A percentile compares a stretch with the other conserved stretches of the same genome.
These are phyloP conservation scores for Cutaneotrichosporon daszewskae DNA, from an alignment of 1,284 basidiomycete species.

Conservation along the genomic window DNA sequence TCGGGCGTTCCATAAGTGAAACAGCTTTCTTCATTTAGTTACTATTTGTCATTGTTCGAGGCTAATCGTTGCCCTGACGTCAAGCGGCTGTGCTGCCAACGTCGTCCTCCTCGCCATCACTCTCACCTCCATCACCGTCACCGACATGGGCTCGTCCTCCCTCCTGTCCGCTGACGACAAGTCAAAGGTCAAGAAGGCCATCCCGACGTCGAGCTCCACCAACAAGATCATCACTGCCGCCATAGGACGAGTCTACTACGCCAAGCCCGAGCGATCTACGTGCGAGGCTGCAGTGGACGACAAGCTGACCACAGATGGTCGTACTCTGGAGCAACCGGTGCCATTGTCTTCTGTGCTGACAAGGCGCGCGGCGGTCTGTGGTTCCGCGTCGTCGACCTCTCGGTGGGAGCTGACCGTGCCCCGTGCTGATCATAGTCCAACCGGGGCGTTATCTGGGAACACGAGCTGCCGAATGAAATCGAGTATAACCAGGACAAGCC, in stretches of 20 bases:
- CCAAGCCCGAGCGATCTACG: constrained; percentile 29
- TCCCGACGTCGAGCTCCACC: constrained; percentile 50
- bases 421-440: constrained; percentile 54
- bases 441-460: constrained; percentile 86
- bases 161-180: constrained; percentile 68
- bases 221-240: constrained; percentile 72
- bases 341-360: constrained; percentile 66
- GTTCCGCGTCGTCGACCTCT: constrained; percentile 74
- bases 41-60: too few species aligned
- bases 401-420: constrained; percentile 32
- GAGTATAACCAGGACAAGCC: constrained; percentile 80
- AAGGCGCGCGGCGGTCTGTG: constrained; percentile 57
- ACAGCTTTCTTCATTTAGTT: background rate
- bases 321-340: constrained; percentile 79
- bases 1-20: background rate
- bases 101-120: background rate
- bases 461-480: constrained; percentile 82
- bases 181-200: constrained; percentile 62
- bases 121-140: background rate
- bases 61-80: too few species aligned
- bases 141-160: constrained; percentile 22
- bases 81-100: background rate
- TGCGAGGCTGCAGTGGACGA: constrained; percentile 14
- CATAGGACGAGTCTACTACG: constrained; percentile 76
- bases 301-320: constrained; percentile 57